phyloP scores from a whole-genome alignment of 1,139 yeast genomes.

The Petasospora rhodanensis region DNA sequence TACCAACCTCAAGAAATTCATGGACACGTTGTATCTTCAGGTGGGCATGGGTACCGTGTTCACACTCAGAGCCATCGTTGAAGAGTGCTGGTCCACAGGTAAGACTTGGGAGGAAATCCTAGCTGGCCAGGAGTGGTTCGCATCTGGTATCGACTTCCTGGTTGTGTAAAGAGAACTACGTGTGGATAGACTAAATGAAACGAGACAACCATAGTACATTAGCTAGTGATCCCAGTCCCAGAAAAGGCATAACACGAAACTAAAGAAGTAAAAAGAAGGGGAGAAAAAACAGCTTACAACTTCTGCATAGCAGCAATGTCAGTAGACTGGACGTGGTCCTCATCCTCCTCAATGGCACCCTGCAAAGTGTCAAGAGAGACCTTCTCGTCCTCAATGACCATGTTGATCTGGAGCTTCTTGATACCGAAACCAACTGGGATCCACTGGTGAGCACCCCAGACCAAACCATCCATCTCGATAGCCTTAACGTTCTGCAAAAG shows the following conservation, averaged over 20 bases:
- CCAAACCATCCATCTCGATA: conserved; percentile 85
- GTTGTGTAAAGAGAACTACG: conserved; percentile 31
- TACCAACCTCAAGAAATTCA: conserved; percentile 28
- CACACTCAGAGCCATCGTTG: conserved; percentile 31
- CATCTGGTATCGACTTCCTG: conserved; percentile 43
- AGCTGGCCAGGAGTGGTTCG: conserved; percentile 38
- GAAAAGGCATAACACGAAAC: conserved; percentile 6
- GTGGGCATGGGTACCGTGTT: conserved; percentile 49
- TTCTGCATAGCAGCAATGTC: conserved; percentile 98
- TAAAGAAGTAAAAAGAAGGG: conserved; percentile 5
- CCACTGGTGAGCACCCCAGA: conserved; percentile 98
- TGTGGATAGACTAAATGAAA: not conserved
- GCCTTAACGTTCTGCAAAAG: conserved; percentile 81
- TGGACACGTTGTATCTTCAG: conserved; percentile 39
- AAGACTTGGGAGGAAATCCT: conserved; percentile 38
- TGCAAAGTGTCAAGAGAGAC: conserved; percentile 92
- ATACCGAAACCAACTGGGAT: conserved; percentile 99
- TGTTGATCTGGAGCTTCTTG: conserved; percentile 97
- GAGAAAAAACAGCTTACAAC: conserved; percentile 49
- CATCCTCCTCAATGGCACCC: conserved; percentile 82
- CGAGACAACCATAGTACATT: conserved; percentile 14
- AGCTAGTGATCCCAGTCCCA: conserved; percentile 7
- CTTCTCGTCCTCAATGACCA: conserved; percentile 95
- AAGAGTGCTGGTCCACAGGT: conserved; percentile 40
- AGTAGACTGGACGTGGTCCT: conserved; percentile 98